These are phyloP conservation scores for Durio zibethinus DNA, from an alignment of 345 rosid genomes.

Conservation along the genomic window DNA sequence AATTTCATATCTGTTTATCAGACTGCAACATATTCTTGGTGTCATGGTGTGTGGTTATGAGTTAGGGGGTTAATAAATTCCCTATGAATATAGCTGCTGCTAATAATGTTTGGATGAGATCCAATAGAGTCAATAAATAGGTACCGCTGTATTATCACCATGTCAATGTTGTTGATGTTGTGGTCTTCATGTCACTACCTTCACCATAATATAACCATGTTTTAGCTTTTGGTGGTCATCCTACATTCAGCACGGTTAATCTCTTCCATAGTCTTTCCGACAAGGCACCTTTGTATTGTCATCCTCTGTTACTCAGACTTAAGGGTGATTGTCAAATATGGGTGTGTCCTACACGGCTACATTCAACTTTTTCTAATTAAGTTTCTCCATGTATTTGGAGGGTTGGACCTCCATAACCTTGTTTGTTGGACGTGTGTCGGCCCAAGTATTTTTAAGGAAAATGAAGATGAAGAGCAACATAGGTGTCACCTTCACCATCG, in stretches of 20 bases:
- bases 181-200: neutral
- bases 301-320: neutral
- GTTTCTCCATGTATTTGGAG: neutral
- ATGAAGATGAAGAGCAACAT: neutral
- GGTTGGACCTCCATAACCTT: neutral
- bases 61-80: neutral
- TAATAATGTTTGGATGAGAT: neutral
- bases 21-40: neutral
- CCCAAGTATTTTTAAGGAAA: neutral
- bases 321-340: neutral
- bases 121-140: neutral
- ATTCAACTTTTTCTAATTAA: too few species aligned
- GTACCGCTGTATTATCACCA: neutral
- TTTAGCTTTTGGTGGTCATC: neutral
- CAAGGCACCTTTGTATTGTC: neutral
- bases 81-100: neutral
- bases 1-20: neutral
- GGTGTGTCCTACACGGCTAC: neutral
- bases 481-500: neutral
- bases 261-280: neutral
- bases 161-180: neutral
- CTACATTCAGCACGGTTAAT: neutral
- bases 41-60: neutral
- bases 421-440: neutral
- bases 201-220: neutral